Evolutionary conservation across 169 alveolate species (phyloP).

Genomic region (Eimeria falciformis): DNA sequence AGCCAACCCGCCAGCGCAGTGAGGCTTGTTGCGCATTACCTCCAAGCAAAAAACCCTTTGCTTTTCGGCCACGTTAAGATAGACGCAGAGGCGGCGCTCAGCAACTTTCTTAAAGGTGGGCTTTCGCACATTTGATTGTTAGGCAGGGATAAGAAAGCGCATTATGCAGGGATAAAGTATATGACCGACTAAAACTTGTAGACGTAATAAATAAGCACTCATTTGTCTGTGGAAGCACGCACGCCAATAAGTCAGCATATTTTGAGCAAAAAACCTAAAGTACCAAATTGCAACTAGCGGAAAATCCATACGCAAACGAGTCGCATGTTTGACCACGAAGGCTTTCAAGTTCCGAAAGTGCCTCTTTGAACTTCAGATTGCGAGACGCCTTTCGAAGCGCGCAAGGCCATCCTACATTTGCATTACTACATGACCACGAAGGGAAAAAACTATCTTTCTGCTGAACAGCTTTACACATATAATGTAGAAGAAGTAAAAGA

Average conservation of each 20-base stretch:
- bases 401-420: conserved; percentile 30
- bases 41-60: conserved; percentile 36
- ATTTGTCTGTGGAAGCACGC: too few species aligned
- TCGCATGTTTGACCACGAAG: too few species aligned
- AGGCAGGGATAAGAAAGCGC: too few species aligned
- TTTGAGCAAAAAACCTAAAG: too few species aligned
- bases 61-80: not conserved
- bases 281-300: too few species aligned
- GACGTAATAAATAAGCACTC: too few species aligned
- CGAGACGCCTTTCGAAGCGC: conserved; percentile 43
- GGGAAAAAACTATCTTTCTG: not conserved
- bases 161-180: too few species aligned
- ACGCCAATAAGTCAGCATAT: too few species aligned
- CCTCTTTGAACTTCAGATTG: conserved; percentile 16
- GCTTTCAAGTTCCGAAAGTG: not conserved
- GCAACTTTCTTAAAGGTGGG: conserved; percentile 16
- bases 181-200: too few species aligned
- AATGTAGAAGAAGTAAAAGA: not conserved
- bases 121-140: too few species aligned
- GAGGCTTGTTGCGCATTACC: conserved; percentile 44
- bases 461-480: not conserved
- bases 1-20: conserved; percentile 29
- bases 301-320: too few species aligned
- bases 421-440: conserved; percentile 17
- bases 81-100: conserved; percentile 31